These are phyloP conservation scores for Alternaria sp. DNA, from an alignment of 2,329 filamentous ascomycete genomes.

Conservation along the genomic window DNA sequence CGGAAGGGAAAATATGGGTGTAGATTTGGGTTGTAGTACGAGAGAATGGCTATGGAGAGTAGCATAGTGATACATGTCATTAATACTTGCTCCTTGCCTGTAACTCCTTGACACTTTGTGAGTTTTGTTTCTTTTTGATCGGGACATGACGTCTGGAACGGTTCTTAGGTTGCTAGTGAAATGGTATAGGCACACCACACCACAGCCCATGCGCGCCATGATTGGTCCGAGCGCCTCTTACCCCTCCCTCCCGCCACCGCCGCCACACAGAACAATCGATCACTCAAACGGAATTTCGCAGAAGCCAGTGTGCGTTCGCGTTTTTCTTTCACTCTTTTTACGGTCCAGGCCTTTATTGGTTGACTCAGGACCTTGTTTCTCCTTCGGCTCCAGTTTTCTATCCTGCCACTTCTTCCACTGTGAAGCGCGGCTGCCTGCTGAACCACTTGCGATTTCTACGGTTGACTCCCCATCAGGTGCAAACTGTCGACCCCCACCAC, in stretches of 20 bases:
- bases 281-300: constrained; percentile 36
- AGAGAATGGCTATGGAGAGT: constrained; percentile 9
- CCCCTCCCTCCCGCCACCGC: constrained; percentile 26
- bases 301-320: constrained; percentile 34
- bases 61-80: constrained; percentile 6
- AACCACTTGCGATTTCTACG: constrained; percentile 4
- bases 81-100: background rate
- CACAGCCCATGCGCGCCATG: background rate
- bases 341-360: constrained; percentile 40
- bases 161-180: background rate
- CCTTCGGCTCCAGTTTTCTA: constrained; percentile 21
- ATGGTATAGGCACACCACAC: too few species aligned
- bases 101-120: too few species aligned
- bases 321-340: constrained; percentile 35
- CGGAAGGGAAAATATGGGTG: constrained; percentile 13
- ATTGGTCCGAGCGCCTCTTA: constrained; percentile 17
- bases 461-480: constrained; percentile 7
- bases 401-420: constrained; percentile 5
- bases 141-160: background rate
- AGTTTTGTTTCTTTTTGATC: background rate
- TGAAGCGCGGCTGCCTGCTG: constrained; percentile 4
- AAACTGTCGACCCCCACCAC: constrained; percentile 24
- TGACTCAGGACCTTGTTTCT: constrained; percentile 32
- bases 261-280: constrained; percentile 31
- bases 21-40: constrained; percentile 12